A percentile compares a stretch with the other conserved stretches of the same genome.
Evolutionary conservation across 306 rosid species (phyloP).

Genomic region (Quercus variabilis): DNA sequence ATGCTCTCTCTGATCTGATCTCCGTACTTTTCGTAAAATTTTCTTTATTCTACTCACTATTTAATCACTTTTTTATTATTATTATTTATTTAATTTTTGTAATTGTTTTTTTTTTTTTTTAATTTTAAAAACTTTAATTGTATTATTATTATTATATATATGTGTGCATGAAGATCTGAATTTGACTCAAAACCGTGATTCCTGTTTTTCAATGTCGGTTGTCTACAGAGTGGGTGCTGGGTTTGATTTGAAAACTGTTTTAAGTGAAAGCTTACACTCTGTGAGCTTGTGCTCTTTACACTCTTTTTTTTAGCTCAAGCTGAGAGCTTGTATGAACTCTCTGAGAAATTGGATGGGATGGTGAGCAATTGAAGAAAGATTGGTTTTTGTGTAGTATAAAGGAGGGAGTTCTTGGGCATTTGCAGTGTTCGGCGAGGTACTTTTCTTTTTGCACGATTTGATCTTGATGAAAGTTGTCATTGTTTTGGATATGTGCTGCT

Average conservation of each 20-base stretch:
- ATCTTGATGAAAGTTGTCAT: neutral
- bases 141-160: neutral
- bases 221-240: conserved; percentile 25
- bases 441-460: conserved; percentile 1
- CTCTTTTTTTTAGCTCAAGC: neutral
- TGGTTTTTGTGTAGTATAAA: conserved; percentile 23
- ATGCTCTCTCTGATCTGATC: conserved; percentile 54
- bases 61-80: neutral
- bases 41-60: neutral
- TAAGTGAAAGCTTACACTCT: neutral
- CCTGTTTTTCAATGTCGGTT: neutral
- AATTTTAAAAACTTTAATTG: neutral
- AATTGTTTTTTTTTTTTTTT: neutral
- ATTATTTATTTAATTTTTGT: neutral
- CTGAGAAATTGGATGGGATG: conserved; percentile 21
- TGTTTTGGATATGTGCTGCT: neutral
- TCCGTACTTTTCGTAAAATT: conserved; percentile 8
- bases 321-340: neutral
- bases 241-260: conserved; percentile 7
- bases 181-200: conserved; percentile 15
- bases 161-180: conserved; percentile 41
- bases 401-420: conserved; percentile 55
- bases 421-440: conserved; percentile 35
- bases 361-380: conserved; percentile 16
- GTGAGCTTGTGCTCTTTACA: conserved; percentile 5